phyloP scores from a whole-genome alignment of 352 stramenopile species.

The Globisporangium camurandrum region DNA sequence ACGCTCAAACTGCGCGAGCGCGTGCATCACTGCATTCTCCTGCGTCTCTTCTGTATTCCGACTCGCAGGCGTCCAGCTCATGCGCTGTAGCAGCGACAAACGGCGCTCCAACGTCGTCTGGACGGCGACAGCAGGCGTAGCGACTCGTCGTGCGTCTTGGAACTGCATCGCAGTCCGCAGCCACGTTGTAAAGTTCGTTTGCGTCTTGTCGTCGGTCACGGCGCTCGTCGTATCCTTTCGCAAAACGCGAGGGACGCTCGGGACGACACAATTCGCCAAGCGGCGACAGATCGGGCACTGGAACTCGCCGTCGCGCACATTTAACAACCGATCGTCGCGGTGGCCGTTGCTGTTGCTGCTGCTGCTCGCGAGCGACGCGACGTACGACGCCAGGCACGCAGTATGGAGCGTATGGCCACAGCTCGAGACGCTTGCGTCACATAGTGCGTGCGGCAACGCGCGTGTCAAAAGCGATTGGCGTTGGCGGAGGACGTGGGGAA shows the following conservation, averaged over 20 bases:
- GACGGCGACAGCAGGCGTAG: too few species aligned
- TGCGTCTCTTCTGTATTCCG: too few species aligned
- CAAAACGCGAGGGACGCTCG: conserved; percentile 32
- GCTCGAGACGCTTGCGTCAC: conserved; percentile 50
- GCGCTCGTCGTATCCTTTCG: too few species aligned
- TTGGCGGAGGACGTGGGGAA: conserved; percentile 28
- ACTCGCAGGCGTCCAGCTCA: too few species aligned
- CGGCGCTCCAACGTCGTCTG: too few species aligned
- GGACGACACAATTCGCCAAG: conserved; percentile 68
- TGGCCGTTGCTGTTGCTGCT: too few species aligned
- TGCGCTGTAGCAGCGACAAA: too few species aligned
- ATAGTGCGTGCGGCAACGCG: conserved; percentile 10
- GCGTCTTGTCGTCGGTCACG: too few species aligned
- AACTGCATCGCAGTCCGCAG: conserved; percentile 46
- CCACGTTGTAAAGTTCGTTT: conserved; percentile 52
- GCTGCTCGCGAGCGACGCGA: conserved; percentile 40
- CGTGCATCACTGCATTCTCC: conserved; percentile 24
- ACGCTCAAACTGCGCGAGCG: conserved; percentile 46
- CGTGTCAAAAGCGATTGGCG: neutral
- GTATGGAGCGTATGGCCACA: conserved; percentile 70
- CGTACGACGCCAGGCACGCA: conserved; percentile 60
- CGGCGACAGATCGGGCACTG: conserved; percentile 71
- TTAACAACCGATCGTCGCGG: conserved; percentile 55
- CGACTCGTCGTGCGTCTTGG: conserved; percentile 30
- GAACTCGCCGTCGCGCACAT: conserved; percentile 66